These are phyloP conservation scores for Hordeum pubiflorum DNA, from an alignment of 202 grass and related monocot genomes.

Conservation along the genomic window DNA sequence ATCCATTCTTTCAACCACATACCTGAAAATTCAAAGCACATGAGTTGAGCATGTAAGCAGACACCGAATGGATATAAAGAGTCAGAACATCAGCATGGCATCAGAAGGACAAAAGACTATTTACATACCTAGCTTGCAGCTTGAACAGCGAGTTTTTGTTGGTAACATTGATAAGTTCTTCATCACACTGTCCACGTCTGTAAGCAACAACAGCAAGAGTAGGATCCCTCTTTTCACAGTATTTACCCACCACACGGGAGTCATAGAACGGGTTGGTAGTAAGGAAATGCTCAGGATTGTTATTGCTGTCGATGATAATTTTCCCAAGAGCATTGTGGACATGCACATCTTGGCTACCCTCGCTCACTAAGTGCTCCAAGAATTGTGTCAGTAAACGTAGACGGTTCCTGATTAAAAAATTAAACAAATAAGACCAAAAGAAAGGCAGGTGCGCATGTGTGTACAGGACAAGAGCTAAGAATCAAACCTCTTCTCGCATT, in stretches of 20 bases:
- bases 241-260: constrained; percentile 90
- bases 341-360: constrained; percentile 92
- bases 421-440: constrained; percentile 23
- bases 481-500: constrained; percentile 87
- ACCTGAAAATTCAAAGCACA: constrained; percentile 40
- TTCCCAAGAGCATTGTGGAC: constrained; percentile 95
- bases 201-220: constrained; percentile 96
- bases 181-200: constrained; percentile 78
- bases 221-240: constrained; percentile 87
- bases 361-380: constrained; percentile 79
- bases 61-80: not conserved
- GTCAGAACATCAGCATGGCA: not conserved
- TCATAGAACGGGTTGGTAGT: constrained; percentile 95
- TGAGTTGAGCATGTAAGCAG: not conserved
- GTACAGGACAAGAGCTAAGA: not conserved
- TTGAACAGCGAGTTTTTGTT: constrained; percentile 95
- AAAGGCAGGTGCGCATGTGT: not conserved
- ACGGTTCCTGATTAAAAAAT: constrained; percentile 66
- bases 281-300: constrained; percentile 95
- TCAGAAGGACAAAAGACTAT: constrained; percentile 18
- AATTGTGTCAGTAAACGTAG: constrained; percentile 73
- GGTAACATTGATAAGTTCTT: constrained; percentile 85
- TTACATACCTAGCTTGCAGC: constrained; percentile 69
- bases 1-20: constrained; percentile 97
- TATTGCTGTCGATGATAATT: constrained; percentile 96